A percentile compares a stretch with the other conserved stretches of the same genome.
Evolutionary conservation across 2,329 filamentous ascomycete genomes (phyloP).

Genomic region (Falciphora oryzae): DNA sequence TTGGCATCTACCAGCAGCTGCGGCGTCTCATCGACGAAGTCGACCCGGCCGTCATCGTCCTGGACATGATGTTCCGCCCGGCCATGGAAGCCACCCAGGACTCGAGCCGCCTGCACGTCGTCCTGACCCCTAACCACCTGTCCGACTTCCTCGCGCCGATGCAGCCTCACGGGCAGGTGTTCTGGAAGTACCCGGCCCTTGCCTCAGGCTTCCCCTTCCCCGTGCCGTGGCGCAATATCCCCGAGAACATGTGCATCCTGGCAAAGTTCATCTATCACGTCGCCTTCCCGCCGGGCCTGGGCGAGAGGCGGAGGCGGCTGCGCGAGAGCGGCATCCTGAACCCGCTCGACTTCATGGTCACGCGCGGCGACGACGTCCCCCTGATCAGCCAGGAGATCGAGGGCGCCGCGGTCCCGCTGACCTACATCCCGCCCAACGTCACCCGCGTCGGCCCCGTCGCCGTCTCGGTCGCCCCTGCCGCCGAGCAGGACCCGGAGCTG

Average conservation of each 20-base stretch:
- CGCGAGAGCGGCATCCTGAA: slow-evolving; percentile 19
- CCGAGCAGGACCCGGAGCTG: slow-evolving; percentile 22
- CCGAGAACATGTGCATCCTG: slow-evolving; percentile 16
- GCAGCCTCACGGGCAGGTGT: slow-evolving; percentile 13
- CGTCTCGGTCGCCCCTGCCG: slow-evolving; percentile 15
- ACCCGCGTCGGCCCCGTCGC: slow-evolving; percentile 19
- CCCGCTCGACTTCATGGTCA: slow-evolving; percentile 17
- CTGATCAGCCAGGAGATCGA: slow-evolving; percentile 22
- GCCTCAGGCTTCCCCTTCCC: slow-evolving; percentile 18
- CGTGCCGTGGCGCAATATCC: slow-evolving; percentile 17
- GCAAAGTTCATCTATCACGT: slow-evolving; percentile 11
- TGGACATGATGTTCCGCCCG: slow-evolving; percentile 15
- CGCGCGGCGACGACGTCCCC: slow-evolving; percentile 17
- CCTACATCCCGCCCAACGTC: slow-evolving; percentile 18
- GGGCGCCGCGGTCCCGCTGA: slow-evolving; percentile 21
- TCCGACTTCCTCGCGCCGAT: slow-evolving; percentile 10
- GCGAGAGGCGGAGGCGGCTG: slow-evolving; percentile 11
- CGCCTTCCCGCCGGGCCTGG: slow-evolving; percentile 10
- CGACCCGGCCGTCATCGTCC: slow-evolving; percentile 18
- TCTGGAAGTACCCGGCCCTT: slow-evolving; percentile 19
- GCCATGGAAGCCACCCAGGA: slow-evolving; percentile 16
- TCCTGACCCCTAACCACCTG: slow-evolving; percentile 15
- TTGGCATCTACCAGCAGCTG: slow-evolving; percentile 6
- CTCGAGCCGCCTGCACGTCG: slow-evolving; percentile 12
- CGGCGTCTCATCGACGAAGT: slow-evolving; percentile 12